Evolutionary conservation across 2,329 filamentous ascomycete species (phyloP).

Genomic region (Hymenoscyphus repandus): DNA sequence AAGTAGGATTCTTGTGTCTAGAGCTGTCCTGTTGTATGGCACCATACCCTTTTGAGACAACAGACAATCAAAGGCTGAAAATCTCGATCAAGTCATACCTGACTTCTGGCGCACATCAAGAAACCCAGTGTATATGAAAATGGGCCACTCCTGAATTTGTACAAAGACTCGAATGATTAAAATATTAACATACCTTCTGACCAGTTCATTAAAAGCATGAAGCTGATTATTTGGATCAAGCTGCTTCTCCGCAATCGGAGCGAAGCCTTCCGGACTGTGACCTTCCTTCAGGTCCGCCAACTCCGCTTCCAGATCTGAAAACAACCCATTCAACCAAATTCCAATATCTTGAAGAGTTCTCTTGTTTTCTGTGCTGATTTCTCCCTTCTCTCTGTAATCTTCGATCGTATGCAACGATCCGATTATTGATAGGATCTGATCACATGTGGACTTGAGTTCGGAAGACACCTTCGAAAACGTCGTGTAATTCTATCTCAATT

Average conservation of each 20-base stretch:
- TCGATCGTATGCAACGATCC: conserved; percentile 8
- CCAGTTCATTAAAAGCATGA: conserved; percentile 8
- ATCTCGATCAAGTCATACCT: no score
- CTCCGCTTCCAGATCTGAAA: conserved; percentile 8
- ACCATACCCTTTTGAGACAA: no score
- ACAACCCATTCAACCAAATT: conserved; percentile 4
- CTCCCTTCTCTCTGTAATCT: conserved; percentile 6
- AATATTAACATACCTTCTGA: conserved; percentile 13
- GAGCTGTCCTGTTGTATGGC: no score
- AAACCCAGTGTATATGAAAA: no score
- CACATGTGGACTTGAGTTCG: conserved; percentile 8
- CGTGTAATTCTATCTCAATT: conserved; percentile 7
- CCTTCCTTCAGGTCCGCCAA: conserved; percentile 5
- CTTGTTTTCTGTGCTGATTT: conserved; percentile 5
- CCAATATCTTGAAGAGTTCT: conserved; percentile 5
- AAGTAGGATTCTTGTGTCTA: no score
- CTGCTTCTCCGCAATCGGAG: conserved; percentile 3
- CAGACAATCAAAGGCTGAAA: no score
- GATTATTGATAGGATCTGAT: conserved; percentile 12
- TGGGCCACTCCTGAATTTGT: no score
- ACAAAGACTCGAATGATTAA: background rate
- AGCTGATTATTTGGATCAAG: conserved; percentile 9
- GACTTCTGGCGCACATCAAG: no score
- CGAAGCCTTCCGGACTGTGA: conserved; percentile 4
- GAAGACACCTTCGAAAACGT: conserved; percentile 8